Evolutionary conservation across 306 rosid species (phyloP).

Genomic region (Fagus crenata): DNA sequence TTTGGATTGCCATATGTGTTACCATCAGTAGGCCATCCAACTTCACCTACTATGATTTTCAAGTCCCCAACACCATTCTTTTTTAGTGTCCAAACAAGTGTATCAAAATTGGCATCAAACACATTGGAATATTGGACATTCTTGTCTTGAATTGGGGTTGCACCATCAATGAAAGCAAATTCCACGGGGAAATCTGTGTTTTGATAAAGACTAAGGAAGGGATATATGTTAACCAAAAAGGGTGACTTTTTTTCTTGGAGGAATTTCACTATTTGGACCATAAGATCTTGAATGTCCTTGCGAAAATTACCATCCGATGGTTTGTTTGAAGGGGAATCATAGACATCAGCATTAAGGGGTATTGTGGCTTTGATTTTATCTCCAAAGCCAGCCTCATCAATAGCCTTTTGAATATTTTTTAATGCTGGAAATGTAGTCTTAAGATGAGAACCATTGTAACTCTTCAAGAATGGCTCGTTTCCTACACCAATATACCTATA

Average conservation of each 20-base stretch:
- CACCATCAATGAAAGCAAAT: slow-evolving; percentile 61
- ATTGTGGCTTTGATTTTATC: slow-evolving; percentile 53
- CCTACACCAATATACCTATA: slow-evolving; percentile 75
- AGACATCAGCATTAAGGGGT: slow-evolving; percentile 80
- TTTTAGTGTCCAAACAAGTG: slow-evolving; percentile 54
- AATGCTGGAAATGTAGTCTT: slow-evolving; percentile 60
- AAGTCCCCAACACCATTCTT: slow-evolving; percentile 40
- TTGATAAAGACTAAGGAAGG: slow-evolving; percentile 63
- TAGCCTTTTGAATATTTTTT: slow-evolving; percentile 64
- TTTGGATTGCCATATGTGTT: slow-evolving; percentile 33
- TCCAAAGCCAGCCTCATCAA: slow-evolving; percentile 51
- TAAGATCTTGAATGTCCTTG: slow-evolving; percentile 23
- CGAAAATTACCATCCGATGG: slow-evolving; percentile 73
- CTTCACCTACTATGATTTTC: slow-evolving; percentile 62
- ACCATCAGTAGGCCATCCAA: slow-evolving; percentile 92
- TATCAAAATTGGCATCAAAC: slow-evolving; percentile 77
- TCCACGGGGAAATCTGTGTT: slow-evolving; percentile 44
- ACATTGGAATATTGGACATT: slow-evolving; percentile 44
- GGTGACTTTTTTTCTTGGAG: slow-evolving; percentile 50
- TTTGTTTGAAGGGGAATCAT: slow-evolving; percentile 44
- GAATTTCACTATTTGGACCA: slow-evolving; percentile 45
- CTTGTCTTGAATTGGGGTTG: slow-evolving; percentile 36
- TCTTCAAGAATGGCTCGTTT: slow-evolving; percentile 68
- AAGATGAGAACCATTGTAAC: slow-evolving; percentile 48
- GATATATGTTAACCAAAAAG: slow-evolving; percentile 76